Base-by-base conservation (phyloP, 129 eudicot genomes). In the Silybum marianum region DNA sequence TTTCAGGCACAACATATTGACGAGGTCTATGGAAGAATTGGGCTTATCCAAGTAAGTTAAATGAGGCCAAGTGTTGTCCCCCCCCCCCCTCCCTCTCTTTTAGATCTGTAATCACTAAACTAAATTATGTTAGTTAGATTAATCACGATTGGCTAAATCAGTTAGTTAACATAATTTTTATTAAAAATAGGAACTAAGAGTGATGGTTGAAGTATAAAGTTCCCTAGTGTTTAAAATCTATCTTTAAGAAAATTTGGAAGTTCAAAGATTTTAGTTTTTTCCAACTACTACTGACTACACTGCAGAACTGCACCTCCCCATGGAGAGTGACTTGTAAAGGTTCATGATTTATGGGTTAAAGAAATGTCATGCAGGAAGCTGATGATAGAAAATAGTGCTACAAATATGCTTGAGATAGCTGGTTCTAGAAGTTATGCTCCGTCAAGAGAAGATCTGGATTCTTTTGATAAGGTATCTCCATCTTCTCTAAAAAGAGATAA, bases 381-480 rank as follows among this genome's bases (percentile, higher is more conserved):
- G 42, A 79, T 78, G 73, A 85, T 73, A 66, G 82, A 73, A 86
- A 82, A 44, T 81, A 80, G 77, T 70, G 75, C 75, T 14, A 32
- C 34, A 39, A 65, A 79, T 40, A 48, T 46, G 74, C 39, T 72
- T 71, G 58, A 12, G 85, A 85, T 88, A 73, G 82, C 80, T 71
- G 58, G 69, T 66, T 77, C 90, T 67, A 81, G 79, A 67, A 48
- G 90, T 72, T 67, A 80, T 40, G 54, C 87, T 74, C 71, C 81
- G 38, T 71, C 81, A 23, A 84, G 83, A 71, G 83, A 84, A 78
- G 93, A 92, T 67, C 77, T 90, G 13, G 92, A 90, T 86, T 92
- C 94, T 24, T 95, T 95, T 84, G 94, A 95, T 82, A 89, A 90
- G 97, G 97, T 95, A 92, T 63, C 85, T 58, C 23, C 42, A 63